Evolutionary conservation across 805 yeast species (phyloP).

Genomic region (Saturnispora mendoncae): DNA sequence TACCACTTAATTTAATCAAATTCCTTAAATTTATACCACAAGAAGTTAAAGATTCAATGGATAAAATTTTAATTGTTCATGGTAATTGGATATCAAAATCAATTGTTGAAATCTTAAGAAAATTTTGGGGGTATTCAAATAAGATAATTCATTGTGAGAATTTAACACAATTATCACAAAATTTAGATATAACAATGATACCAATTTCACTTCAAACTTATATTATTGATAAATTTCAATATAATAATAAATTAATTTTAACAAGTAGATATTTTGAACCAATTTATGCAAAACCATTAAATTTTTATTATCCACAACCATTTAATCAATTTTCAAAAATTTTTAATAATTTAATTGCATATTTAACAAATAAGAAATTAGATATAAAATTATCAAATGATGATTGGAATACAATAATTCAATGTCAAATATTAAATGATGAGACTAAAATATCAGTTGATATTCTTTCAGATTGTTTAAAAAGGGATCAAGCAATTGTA

Average conservation of each 20-base stretch:
- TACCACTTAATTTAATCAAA: constrained; percentile 31
- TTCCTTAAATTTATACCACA: constrained; percentile 49
- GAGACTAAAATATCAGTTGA: constrained; percentile 31
- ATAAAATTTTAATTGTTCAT: constrained; percentile 70
- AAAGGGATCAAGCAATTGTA: constrained; percentile 40
- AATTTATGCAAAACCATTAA: constrained; percentile 27
- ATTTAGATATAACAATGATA: constrained; percentile 66
- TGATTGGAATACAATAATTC: constrained; percentile 27
- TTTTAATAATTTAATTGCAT: constrained; percentile 28
- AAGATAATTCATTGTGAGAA: constrained; percentile 30
- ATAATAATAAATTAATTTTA: constrained; percentile 30
- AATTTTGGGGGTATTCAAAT: constrained; percentile 32
- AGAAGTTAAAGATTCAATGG: constrained; percentile 42
- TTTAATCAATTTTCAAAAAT: constrained; percentile 26
- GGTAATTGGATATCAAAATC: constrained; percentile 86
- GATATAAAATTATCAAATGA: constrained; percentile 16
- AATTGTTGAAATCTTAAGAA: constrained; percentile 59
- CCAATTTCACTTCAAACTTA: constrained; percentile 73
- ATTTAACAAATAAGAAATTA: constrained; percentile 22
- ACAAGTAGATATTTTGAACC: constrained; percentile 33
- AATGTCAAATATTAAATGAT: constrained; percentile 19
- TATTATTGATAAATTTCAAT: constrained; percentile 44
- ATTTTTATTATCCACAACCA: constrained; percentile 14
- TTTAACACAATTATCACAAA: constrained; percentile 31
- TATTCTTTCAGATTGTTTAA: constrained; percentile 37